Conservation (phyloP, 352 stramenopile genomes). For the Globisporangium cystogenes region DNA sequence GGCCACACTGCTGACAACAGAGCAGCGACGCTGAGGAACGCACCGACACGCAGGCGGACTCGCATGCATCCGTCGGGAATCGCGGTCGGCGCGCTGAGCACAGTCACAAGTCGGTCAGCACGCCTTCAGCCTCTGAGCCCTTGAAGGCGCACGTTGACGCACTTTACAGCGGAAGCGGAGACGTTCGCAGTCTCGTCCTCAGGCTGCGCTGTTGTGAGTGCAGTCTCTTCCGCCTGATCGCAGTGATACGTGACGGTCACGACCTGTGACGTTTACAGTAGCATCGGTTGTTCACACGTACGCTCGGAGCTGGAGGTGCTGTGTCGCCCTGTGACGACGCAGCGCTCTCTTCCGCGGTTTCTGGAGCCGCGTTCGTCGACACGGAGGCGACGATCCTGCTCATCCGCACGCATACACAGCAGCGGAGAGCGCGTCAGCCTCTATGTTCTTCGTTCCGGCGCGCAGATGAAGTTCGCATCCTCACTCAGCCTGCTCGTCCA, state of each 20-base stretch:
- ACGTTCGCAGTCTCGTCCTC: not conserved
- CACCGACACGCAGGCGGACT: conserved; percentile 54
- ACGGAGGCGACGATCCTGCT: conserved; percentile 40
- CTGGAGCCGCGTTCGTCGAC: conserved; percentile 10
- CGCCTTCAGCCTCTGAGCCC: too few species aligned
- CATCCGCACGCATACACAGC: not conserved
- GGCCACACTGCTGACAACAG: not conserved
- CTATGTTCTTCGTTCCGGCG: too few species aligned
- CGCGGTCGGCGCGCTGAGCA: not conserved
- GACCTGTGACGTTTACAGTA: not conserved
- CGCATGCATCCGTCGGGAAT: conserved; percentile 36
- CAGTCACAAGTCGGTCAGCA: not conserved
- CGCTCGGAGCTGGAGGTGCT: not conserved
- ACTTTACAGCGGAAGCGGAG: not conserved
- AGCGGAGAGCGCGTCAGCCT: not conserved
- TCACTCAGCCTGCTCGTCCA: conserved; percentile 67
- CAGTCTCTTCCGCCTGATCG: not conserved
- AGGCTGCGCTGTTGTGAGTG: not conserved
- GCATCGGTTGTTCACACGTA: not conserved
- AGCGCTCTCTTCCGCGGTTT: not conserved
- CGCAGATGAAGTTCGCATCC: not conserved
- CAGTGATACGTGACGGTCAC: not conserved
- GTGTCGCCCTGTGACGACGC: not conserved
- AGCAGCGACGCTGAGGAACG: not conserved
- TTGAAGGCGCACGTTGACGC: not conserved